These are phyloP conservation scores for Dioszegia crocea DNA, from an alignment of 768 basidiomycete species.

Conservation along the genomic window DNA sequence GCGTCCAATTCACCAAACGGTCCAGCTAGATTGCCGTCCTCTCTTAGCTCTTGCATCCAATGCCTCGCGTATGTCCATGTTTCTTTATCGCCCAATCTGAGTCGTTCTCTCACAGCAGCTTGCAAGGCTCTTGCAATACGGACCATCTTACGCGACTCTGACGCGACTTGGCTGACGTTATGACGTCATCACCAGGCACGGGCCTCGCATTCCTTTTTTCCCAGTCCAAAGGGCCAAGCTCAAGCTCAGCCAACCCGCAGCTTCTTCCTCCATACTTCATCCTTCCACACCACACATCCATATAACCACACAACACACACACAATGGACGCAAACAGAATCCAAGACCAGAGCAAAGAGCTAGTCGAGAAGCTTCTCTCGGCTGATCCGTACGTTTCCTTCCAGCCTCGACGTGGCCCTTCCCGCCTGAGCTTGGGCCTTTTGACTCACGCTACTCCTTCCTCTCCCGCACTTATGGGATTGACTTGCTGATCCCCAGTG, in stretches of 20 bases:
- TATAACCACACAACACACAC: background rate
- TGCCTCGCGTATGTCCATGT: no score
- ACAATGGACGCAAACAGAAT: constrained; percentile 23
- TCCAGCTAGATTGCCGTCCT: background rate
- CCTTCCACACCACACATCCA: background rate
- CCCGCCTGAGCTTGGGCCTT: no score
- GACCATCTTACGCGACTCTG: no score
- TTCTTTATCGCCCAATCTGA: no score
- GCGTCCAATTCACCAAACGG: no score
- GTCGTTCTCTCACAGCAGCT: no score
- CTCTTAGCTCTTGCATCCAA: no score
- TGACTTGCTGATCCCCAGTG: constrained; percentile 10
- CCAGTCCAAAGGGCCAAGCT: background rate
- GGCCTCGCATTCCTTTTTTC: background rate
- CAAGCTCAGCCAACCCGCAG: background rate
- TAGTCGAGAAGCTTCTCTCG: constrained; percentile 26
- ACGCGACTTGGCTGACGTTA: no score
- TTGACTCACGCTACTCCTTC: background rate
- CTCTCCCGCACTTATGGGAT: background rate
- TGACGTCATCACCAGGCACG: background rate
- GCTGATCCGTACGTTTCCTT: constrained; percentile 30
- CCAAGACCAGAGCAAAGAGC: constrained; percentile 9
- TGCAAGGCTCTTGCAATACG: no score
- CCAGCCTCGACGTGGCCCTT: background rate
- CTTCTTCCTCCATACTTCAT: constrained; percentile 2